phyloP scores from a whole-genome alignment of 2,329 filamentous ascomycete genomes.

The Sporothrix variecibatus region DNA sequence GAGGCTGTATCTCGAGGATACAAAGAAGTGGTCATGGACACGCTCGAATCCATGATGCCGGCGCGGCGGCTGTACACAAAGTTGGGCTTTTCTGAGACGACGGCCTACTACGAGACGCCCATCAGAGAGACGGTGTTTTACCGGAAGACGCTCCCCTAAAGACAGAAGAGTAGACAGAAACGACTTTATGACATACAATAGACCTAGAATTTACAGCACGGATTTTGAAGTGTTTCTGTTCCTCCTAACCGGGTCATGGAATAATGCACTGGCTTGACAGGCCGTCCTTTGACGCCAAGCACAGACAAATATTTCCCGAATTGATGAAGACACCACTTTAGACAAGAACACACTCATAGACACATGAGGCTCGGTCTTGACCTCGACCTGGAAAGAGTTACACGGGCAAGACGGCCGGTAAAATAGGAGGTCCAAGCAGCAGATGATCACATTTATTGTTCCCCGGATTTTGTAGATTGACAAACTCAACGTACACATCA shows the following conservation, averaged over 20 bases:
- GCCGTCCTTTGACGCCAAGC: background rate
- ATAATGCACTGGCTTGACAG: background rate
- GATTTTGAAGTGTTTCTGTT: background rate
- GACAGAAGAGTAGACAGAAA: background rate
- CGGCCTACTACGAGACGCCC: conserved; percentile 30
- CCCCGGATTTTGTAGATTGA: background rate
- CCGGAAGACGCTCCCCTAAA: background rate
- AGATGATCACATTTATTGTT: background rate
- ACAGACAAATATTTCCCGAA: background rate
- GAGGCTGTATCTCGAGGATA: conserved; percentile 23
- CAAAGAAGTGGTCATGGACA: conserved; percentile 29
- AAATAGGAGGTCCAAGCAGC: background rate
- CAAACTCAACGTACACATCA: no score
- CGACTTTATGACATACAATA: background rate
- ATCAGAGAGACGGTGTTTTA: conserved; percentile 27
- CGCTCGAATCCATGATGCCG: conserved; percentile 32
- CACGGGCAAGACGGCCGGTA: background rate
- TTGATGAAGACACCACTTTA: background rate
- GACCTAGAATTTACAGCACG: background rate
- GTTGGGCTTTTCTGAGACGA: conserved; percentile 44
- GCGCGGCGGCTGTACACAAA: conserved; percentile 49
- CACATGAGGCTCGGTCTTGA: background rate
- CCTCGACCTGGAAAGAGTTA: background rate
- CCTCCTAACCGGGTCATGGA: background rate
- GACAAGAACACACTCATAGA: background rate